Evolutionary conservation across 2,329 filamentous ascomycete species (phyloP).

Genomic region (Decorospora gaudefroyi): DNA sequence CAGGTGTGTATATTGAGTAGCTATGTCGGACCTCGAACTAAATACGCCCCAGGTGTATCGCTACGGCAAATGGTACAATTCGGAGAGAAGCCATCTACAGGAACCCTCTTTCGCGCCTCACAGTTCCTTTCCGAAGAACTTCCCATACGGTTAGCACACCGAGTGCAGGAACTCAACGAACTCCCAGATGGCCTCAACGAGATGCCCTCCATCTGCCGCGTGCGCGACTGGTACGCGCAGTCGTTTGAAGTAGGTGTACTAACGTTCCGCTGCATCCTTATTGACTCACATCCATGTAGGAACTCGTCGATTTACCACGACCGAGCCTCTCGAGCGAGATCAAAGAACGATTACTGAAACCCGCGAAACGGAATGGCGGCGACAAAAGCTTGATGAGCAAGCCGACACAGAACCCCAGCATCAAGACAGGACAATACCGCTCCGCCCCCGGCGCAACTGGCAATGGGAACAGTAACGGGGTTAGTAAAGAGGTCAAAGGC

Average conservation of each 20-base stretch:
- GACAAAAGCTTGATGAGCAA: constrained; percentile 73
- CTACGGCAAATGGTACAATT: constrained; percentile 99
- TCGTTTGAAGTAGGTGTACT: constrained; percentile 82
- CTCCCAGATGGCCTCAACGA: constrained; percentile 95
- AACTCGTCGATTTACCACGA: constrained; percentile 85
- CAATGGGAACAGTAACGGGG: constrained; percentile 54
- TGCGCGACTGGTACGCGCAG: constrained; percentile 98
- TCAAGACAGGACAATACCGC: constrained; percentile 79
- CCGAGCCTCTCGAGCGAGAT: constrained; percentile 77
- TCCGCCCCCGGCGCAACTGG: constrained; percentile 53
- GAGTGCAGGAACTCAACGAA: constrained; percentile 89
- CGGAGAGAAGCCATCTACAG: constrained; percentile 86
- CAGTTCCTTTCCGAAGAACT: constrained; percentile 98
- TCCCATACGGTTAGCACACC: constrained; percentile 92
- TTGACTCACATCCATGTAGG: constrained; percentile 60
- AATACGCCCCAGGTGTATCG: constrained; percentile 57
- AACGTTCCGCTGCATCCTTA: constrained; percentile 9
- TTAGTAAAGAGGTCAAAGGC: constrained; percentile 55
- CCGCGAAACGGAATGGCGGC: constrained; percentile 62
- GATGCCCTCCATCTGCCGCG: constrained; percentile 94
- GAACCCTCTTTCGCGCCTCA: constrained; percentile 93
- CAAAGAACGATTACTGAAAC: constrained; percentile 75
- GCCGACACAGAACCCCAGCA: constrained; percentile 86
- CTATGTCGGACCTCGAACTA: constrained; percentile 16
- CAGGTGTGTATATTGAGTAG: constrained; percentile 86